Evolutionary conservation across 495 filamentous ascomycete species (phyloP).

Genomic region (Astrocystis sublimbata): DNA sequence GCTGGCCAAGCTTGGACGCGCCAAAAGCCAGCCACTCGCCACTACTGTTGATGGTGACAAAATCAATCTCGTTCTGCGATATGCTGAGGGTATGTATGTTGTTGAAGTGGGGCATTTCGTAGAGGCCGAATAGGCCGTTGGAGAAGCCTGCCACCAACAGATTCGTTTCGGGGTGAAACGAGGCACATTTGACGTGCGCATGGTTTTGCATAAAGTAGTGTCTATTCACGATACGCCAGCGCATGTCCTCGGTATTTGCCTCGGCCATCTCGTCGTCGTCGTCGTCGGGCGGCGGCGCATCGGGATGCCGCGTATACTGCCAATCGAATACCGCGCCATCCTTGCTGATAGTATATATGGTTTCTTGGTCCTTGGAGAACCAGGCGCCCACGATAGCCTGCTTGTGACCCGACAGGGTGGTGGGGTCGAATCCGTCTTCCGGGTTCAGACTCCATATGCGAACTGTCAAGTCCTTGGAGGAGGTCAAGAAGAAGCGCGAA

Average conservation of each 20-base stretch:
- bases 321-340: slow-evolving; percentile 60
- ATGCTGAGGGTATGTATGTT: slow-evolving; percentile 89
- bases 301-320: slow-evolving; percentile 63
- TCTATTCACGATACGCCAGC: slow-evolving; percentile 83
- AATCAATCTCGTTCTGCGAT: slow-evolving; percentile 93
- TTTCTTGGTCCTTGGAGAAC: slow-evolving; percentile 91
- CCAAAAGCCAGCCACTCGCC: slow-evolving; percentile 98
- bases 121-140: slow-evolving; percentile 87
- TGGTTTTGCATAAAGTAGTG: slow-evolving; percentile 92
- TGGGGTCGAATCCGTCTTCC: slow-evolving; percentile 85
- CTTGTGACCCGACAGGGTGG: slow-evolving; percentile 83
- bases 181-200: slow-evolving; percentile 82
- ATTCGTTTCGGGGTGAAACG: slow-evolving; percentile 83
- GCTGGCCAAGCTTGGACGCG: slow-evolving; percentile 90
- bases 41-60: slow-evolving; percentile 85
- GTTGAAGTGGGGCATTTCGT: slow-evolving; percentile 97
- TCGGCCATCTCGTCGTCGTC: slow-evolving; percentile 62
- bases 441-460: slow-evolving; percentile 91
- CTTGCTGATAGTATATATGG: slow-evolving; percentile 59
- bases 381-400: slow-evolving; percentile 85
- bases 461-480: slow-evolving; percentile 88
- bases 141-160: slow-evolving; percentile 92
- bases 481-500: slow-evolving; percentile 88
- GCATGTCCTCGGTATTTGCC: slow-evolving; percentile 58
- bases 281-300: slow-evolving; percentile 49